Percentiles rank a stretch among this genome's conserved stretches.
phyloP scores from a whole-genome alignment of 495 filamentous ascomycete genomes.

The Podospora appendiculata region DNA sequence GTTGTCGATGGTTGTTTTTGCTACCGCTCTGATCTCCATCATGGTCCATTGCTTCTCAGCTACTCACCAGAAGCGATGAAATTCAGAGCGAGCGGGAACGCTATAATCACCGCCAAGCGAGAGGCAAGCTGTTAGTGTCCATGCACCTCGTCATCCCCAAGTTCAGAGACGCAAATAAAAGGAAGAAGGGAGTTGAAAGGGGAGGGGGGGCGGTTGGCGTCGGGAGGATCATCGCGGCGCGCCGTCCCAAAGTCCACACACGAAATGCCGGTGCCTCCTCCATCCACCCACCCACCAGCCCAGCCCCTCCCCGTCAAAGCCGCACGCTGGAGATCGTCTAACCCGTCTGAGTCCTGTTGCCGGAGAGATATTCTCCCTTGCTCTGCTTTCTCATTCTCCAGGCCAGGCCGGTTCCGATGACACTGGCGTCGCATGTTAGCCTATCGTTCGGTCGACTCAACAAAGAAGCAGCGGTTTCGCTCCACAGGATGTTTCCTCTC shows the following conservation, averaged over 20 bases:
- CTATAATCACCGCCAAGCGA: slow-evolving; percentile 25
- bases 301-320: background rate
- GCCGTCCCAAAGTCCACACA: no score
- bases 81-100: slow-evolving; percentile 66
- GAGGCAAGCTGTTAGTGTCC: slow-evolving; percentile 16
- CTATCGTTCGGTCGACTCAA: no score
- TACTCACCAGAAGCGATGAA: slow-evolving; percentile 82
- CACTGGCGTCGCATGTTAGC: slow-evolving; percentile 28
- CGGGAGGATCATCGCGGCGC: no score
- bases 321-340: slow-evolving; percentile 19
- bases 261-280: no score
- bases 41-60: background rate
- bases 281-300: no score
- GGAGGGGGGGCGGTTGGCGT: background rate
- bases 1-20: slow-evolving; percentile 10
- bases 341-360: slow-evolving; percentile 73
- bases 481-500: background rate
- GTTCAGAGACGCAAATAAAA: background rate
- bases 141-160: background rate
- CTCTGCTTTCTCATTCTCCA: slow-evolving; percentile 61
- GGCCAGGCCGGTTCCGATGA: slow-evolving; percentile 56
- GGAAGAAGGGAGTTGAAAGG: background rate
- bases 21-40: slow-evolving; percentile 34
- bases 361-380: slow-evolving; percentile 59
- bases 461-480: background rate